Conservation (phyloP, 148 eudicot genomes). For the Vaccinium corymbosum region DNA sequence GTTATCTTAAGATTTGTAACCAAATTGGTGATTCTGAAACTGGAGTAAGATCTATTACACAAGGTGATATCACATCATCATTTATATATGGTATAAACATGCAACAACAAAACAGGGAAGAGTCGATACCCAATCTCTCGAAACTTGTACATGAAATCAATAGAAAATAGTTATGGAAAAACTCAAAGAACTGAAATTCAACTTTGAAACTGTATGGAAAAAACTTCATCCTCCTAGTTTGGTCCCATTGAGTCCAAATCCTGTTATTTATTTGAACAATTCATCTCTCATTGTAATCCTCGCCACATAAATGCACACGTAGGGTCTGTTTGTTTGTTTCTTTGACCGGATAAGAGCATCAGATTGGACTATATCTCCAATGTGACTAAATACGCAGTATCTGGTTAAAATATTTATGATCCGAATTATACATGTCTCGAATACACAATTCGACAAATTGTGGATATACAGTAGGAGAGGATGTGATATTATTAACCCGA, state of each 20-base stretch:
- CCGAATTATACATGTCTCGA: not conserved
- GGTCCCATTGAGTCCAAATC: not conserved
- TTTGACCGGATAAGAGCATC: not conserved
- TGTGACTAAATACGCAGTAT: not conserved
- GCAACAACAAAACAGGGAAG: not conserved
- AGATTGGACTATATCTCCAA: not conserved
- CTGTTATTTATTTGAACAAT: not conserved
- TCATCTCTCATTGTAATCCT: not conserved
- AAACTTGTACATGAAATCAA: not conserved
- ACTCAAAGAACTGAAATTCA: not conserved
- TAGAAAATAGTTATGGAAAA: not conserved
- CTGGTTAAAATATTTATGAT: not conserved
- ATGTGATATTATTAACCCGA: not conserved
- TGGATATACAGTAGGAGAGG: not conserved
- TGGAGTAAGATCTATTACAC: not conserved
- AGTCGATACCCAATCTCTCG: not conserved
- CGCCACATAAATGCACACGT: not conserved
- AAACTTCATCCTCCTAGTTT: not conserved
- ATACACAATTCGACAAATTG: not conserved
- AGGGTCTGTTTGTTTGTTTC: not conserved
- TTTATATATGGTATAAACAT: not conserved
- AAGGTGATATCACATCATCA: not conserved
- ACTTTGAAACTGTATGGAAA: not conserved
- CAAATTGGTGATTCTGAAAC: conserved; percentile 1
- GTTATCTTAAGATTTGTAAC: not conserved